phyloP scores from a whole-genome alignment of 2,329 filamentous ascomycete species.

The Beauveria sp. region DNA sequence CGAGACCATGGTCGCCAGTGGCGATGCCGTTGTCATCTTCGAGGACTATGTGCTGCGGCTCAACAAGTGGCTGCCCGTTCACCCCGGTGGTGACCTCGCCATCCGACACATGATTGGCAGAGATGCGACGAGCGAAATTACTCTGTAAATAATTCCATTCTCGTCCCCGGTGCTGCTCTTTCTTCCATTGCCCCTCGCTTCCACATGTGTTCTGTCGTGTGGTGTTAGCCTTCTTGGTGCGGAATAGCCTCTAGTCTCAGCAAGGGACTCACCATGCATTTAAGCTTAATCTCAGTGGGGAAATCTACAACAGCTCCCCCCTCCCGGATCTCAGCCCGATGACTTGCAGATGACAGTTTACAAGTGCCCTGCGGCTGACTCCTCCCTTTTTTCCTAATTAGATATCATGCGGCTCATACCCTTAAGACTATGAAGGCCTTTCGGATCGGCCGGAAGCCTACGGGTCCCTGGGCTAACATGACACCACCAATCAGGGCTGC shows the following conservation, averaged over 20 bases:
- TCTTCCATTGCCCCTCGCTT: neutral
- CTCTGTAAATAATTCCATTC: conserved; percentile 34
- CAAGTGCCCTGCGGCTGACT: neutral
- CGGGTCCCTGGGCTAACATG: conserved; percentile 48
- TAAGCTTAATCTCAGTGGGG: conserved; percentile 7
- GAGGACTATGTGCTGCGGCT: conserved; percentile 47
- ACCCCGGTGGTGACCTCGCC: conserved; percentile 51
- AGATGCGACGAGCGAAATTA: conserved; percentile 53
- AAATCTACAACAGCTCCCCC: neutral
- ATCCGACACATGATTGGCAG: conserved; percentile 55
- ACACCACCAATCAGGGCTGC: conserved; percentile 48
- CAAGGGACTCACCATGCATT: neutral
- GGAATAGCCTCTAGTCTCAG: conserved; percentile 5
- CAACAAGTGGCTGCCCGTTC: conserved; percentile 49
- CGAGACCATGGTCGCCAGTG: conserved; percentile 45
- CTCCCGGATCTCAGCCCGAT: neutral
- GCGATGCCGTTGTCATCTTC: conserved; percentile 47
- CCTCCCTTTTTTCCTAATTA: conserved; percentile 24
- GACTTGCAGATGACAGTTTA: neutral
- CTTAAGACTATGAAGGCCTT: conserved; percentile 51
- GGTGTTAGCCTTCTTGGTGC: neutral
- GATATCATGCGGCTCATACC: conserved; percentile 49
- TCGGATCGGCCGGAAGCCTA: conserved; percentile 49
- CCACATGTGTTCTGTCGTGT: neutral
- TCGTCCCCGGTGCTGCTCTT: neutral